Conservation (phyloP, 768 basidiomycete species). For the Leccinum fibrillosum region DNA sequence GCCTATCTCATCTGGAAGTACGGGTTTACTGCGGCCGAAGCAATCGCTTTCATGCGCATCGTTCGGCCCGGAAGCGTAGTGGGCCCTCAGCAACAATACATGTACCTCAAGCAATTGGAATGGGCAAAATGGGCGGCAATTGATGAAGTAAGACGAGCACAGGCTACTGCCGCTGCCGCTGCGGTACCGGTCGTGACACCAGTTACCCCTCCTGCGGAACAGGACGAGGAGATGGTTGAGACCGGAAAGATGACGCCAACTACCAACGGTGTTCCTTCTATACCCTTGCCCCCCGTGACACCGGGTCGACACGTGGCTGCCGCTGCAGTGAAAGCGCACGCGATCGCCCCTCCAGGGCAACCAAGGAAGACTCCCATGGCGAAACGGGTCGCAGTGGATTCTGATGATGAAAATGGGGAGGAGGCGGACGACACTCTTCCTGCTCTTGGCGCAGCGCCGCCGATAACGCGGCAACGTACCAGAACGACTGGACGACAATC, state of each 20-base stretch:
- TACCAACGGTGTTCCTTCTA: conserved; percentile 14
- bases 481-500: conserved; percentile 38
- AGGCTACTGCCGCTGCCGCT: conserved; percentile 41
- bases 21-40: conserved; percentile 93
- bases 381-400: conserved; percentile 66
- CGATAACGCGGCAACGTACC: conserved; percentile 31
- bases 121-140: conserved; percentile 92
- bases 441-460: conserved; percentile 51
- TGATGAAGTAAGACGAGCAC: conserved; percentile 60
- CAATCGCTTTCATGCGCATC: conserved; percentile 97
- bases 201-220: conserved; percentile 78
- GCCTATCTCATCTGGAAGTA: conserved; percentile 99
- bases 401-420: conserved; percentile 58
- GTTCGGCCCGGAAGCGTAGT: conserved; percentile 93
- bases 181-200: conserved; percentile 58
- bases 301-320: conserved; percentile 73
- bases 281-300: conserved; percentile 67
- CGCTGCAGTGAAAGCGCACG: conserved; percentile 66
- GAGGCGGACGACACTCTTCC: conserved; percentile 64
- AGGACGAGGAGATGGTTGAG: conserved; percentile 57
- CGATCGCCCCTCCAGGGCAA: conserved; percentile 76
- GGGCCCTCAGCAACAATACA: conserved; percentile 90
- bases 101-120: conserved; percentile 91
- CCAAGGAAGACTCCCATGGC: conserved; percentile 84
- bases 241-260: conserved; percentile 38